Evolutionary conservation across 768 basidiomycete species (phyloP), one percentile per base, ranked within the genome.

Genomic region (Russula foetens): DNA sequence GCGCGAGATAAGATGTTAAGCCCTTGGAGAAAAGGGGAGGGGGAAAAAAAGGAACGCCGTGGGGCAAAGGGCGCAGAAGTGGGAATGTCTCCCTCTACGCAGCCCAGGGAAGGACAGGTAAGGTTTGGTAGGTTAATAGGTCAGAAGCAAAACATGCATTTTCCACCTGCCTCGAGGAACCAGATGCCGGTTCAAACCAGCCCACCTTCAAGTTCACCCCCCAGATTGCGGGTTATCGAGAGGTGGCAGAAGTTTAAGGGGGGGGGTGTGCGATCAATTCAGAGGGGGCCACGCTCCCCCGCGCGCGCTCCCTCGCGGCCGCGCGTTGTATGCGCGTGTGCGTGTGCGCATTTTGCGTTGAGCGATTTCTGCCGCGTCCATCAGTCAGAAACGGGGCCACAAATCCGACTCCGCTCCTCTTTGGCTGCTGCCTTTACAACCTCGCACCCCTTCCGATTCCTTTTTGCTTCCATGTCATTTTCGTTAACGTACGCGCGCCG

Each of bases 11-110:
- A 48, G 49, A 26, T 50, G 41, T 35, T 6, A 3, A 35, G 28
- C 23, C 28, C 31, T 49, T 61, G 29, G 44, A n/a, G 23, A 29
- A 12, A 11, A 7, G 12, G 26, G 33, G 24, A 15, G 19, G 9
- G 23, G 23, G 9, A 11, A 7, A 17, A 35, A 43, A 31, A 15
- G 19, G 9, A n/a, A 53, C 17, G 19, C 15, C 24, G 50, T 58
- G 56, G 56, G n/a, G 51, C 50, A 58, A 52, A 58, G 56, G 60
- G 60, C 14, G 60, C 38, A 44, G 23, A 1, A 43, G 46, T 23
- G 26, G 50, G 38, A 24, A 50, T 17, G 29, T 12, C 15, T 41
- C 14, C 33, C 35, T 14, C 3, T 11, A 43, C 15, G 21, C 29
- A 19, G 33, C 6, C 29, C 43, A 39, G n/a, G 17, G 49, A 41